These are phyloP conservation scores for Sclerotinia minor DNA, from an alignment of 2,329 filamentous ascomycete species.

Conservation along the genomic window DNA sequence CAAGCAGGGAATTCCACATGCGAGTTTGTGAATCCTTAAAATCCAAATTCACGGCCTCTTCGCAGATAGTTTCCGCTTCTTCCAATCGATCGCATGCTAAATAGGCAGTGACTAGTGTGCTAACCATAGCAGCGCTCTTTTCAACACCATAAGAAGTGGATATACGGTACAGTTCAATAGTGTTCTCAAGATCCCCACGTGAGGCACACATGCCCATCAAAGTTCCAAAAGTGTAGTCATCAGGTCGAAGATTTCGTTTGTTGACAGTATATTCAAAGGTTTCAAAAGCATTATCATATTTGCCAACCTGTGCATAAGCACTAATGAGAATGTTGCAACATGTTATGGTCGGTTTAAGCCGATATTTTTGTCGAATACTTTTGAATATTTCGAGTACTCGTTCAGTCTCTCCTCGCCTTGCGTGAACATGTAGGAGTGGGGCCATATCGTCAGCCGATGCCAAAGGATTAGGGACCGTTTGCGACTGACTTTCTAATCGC, in stretches of 20 bases:
- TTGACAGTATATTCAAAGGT: slow-evolving; percentile 61
- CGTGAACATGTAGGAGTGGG: slow-evolving; percentile 71
- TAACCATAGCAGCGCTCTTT: slow-evolving; percentile 58
- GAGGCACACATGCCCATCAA: slow-evolving; percentile 71
- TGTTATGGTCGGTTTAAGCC: slow-evolving; percentile 55
- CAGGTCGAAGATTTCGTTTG: slow-evolving; percentile 51
- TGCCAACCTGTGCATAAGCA: slow-evolving; percentile 64
- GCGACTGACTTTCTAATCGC: slow-evolving; percentile 9
- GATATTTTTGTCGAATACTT: slow-evolving; percentile 57
- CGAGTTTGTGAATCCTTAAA: slow-evolving; percentile 56
- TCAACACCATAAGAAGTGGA: slow-evolving; percentile 56
- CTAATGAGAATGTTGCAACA: slow-evolving; percentile 79
- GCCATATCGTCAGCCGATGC: slow-evolving; percentile 42
- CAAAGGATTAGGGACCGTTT: slow-evolving; percentile 9
- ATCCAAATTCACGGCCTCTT: slow-evolving; percentile 54
- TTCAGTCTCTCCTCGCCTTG: slow-evolving; percentile 63
- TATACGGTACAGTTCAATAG: slow-evolving; percentile 63
- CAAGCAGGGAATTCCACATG: slow-evolving; percentile 78
- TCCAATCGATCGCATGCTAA: slow-evolving; percentile 56
- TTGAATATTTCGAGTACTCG: slow-evolving; percentile 62
- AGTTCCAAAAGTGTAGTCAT: slow-evolving; percentile 66
- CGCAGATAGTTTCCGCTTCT: slow-evolving; percentile 60
- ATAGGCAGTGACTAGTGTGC: slow-evolving; percentile 67
- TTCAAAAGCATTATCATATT: slow-evolving; percentile 64
- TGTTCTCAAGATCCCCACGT: slow-evolving; percentile 71